Evolutionary conservation across 257 asterid genomes (phyloP).

Genomic region (Fraxinus quadrangulata): DNA sequence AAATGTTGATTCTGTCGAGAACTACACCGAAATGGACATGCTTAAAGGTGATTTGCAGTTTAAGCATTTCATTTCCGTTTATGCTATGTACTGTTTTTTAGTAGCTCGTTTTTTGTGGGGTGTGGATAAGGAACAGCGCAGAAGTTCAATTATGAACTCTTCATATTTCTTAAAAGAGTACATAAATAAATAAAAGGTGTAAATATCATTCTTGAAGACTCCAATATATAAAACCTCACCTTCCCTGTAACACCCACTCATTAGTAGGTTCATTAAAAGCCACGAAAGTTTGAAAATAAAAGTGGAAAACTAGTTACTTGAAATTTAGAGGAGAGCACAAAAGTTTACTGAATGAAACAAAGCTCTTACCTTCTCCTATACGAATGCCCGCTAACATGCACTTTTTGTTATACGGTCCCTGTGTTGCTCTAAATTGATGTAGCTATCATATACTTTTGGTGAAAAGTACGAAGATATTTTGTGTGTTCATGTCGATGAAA

Average conservation of each 20-base stretch:
- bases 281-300: background rate
- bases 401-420: too few relatives aligned
- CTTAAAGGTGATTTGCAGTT: slow-evolving; percentile 59
- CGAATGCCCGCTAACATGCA: too few relatives aligned
- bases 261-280: background rate
- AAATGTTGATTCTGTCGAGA: slow-evolving; percentile 40
- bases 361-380: background rate
- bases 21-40: slow-evolving; percentile 51
- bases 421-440: too few relatives aligned
- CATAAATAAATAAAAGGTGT: background rate
- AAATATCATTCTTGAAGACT: background rate
- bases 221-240: background rate
- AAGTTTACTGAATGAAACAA: background rate
- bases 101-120: background rate
- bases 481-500: background rate
- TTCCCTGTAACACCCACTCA: background rate
- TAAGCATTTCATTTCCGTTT: background rate
- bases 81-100: slow-evolving; percentile 1
- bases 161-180: background rate
- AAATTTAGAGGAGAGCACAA: background rate
- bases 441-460: too few relatives aligned
- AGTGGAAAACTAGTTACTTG: too few relatives aligned
- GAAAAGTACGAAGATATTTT: too few relatives aligned
- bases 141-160: background rate
- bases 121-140: background rate